Evolutionary conservation across 2,329 filamentous ascomycete genomes (phyloP).

Genomic region (Tolypocladium ophioglossoides): DNA sequence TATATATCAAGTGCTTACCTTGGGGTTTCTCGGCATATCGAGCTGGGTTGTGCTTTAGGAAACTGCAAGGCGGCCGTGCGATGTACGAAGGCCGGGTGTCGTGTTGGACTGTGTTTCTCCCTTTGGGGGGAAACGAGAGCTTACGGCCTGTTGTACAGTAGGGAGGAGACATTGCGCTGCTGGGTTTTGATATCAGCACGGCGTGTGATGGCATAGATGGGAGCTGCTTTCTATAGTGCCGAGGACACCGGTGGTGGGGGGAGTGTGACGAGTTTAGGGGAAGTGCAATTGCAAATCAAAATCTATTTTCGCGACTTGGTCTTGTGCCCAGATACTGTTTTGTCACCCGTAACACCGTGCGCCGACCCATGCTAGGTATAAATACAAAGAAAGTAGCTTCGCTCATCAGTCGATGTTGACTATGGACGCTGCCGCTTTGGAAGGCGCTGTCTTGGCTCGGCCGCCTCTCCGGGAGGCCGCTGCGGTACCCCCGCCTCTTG

Average conservation of each 20-base stretch:
- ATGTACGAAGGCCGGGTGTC: neutral
- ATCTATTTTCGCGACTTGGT: neutral
- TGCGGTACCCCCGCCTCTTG: conserved; percentile 13
- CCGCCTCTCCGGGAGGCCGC: conserved; percentile 16
- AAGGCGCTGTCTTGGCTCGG: conserved; percentile 12
- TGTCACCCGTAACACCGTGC: neutral
- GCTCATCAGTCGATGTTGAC: conserved; percentile 4
- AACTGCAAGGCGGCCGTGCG: neutral
- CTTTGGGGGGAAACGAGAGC: neutral
- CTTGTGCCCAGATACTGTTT: neutral
- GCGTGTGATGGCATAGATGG: neutral
- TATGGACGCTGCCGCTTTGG: conserved; percentile 5
- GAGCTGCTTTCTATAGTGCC: neutral
- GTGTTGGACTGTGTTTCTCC: neutral
- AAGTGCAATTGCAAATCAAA: neutral
- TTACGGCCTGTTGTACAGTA: neutral
- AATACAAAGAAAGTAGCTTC: neutral
- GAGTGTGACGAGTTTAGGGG: neutral
- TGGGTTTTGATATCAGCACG: neutral
- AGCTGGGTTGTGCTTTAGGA: conserved; percentile 5
- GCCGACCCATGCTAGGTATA: conserved; percentile 1
- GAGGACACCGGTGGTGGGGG: neutral
- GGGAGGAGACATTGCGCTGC: neutral
- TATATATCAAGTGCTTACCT: neutral
- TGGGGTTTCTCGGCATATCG: neutral